phyloP scores from a whole-genome alignment of 305 asterid genomes.

The Fraxinus ornus region DNA sequence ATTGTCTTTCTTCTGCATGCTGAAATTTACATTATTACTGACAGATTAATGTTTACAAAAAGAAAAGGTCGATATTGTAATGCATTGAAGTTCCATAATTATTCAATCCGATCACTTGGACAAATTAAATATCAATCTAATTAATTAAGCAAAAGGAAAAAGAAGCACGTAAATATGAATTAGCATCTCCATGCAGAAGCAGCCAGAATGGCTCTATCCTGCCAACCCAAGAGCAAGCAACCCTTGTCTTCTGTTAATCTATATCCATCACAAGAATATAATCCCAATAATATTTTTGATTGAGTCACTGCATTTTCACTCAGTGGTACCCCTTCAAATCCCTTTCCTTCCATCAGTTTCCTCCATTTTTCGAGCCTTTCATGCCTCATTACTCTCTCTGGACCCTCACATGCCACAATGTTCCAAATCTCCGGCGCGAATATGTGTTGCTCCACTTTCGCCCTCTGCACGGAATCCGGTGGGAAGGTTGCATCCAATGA shows the following conservation, averaged over 20 bases:
- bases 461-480: constrained; percentile 69
- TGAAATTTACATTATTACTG: too few species aligned
- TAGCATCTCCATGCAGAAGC: constrained; percentile 88
- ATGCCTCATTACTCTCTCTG: constrained; percentile 57
- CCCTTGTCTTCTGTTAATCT: constrained; percentile 77
- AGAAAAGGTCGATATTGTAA: neutral
- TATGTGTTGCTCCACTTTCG: constrained; percentile 74
- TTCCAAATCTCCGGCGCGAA: constrained; percentile 76
- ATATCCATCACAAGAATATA: constrained; percentile 79
- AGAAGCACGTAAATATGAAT: constrained; percentile 5
- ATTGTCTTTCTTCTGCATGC: too few species aligned
- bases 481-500: constrained; percentile 82
- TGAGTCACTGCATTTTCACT: constrained; percentile 83
- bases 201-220: constrained; percentile 71
- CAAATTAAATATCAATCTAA: constrained; percentile 12
- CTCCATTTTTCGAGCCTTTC: constrained; percentile 84
- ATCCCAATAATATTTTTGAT: constrained; percentile 65
- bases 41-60: neutral
- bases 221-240: constrained; percentile 80
- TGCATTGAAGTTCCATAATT: neutral
- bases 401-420: constrained; percentile 69
- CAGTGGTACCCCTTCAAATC: constrained; percentile 62
- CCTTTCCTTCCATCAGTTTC: constrained; percentile 72
- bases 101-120: neutral
- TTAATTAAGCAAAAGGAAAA: neutral